A percentile compares a stretch with the other conserved stretches of the same genome.
Evolutionary conservation across 345 rosid species (phyloP).

Genomic region (Pugionium cornutum): DNA sequence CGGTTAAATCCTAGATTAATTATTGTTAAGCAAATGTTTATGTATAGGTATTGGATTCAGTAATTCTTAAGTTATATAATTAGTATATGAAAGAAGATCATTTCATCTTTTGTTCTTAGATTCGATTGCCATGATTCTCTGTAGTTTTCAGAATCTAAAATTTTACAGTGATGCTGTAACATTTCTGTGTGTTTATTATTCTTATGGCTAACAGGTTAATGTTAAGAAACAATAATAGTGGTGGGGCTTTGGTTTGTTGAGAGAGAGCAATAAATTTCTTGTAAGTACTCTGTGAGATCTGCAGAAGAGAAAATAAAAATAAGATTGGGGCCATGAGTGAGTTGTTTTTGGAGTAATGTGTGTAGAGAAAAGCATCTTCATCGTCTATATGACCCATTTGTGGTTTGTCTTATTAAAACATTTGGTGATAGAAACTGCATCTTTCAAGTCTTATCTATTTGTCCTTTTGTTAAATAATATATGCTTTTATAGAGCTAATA

Average conservation of each 20-base stretch:
- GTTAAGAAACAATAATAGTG: conserved; percentile 26
- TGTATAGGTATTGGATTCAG: conserved; percentile 32
- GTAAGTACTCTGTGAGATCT: conserved; percentile 27
- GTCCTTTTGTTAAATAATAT: conserved; percentile 22
- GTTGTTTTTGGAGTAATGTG: conserved; percentile 38
- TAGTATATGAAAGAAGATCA: conserved; percentile 22
- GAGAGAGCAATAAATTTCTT: conserved; percentile 17
- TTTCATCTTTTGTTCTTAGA: conserved; percentile 8
- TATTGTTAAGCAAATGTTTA: conserved; percentile 13
- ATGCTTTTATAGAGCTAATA: conserved; percentile 1
- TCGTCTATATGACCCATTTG: conserved; percentile 23
- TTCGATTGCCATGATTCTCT: conserved; percentile 28
- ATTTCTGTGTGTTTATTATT: conserved; percentile 7
- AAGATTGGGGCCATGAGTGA: conserved; percentile 29
- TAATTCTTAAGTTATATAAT: conserved; percentile 13
- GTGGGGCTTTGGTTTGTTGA: conserved; percentile 32
- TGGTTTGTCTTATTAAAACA: conserved; percentile 37
- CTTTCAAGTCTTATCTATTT: conserved; percentile 35
- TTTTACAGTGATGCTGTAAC: conserved; percentile 26
- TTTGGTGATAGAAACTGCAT: conserved; percentile 37
- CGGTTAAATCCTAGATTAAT: conserved; percentile 44
- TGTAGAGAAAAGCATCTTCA: conserved; percentile 35
- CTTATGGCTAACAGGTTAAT: conserved; percentile 19
- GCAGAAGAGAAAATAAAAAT: background rate
- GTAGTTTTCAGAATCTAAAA: conserved; percentile 11